These are phyloP conservation scores for Talaromyces albobiverticillius DNA, from an alignment of 2,329 filamentous ascomycete species.

Conservation along the genomic window DNA sequence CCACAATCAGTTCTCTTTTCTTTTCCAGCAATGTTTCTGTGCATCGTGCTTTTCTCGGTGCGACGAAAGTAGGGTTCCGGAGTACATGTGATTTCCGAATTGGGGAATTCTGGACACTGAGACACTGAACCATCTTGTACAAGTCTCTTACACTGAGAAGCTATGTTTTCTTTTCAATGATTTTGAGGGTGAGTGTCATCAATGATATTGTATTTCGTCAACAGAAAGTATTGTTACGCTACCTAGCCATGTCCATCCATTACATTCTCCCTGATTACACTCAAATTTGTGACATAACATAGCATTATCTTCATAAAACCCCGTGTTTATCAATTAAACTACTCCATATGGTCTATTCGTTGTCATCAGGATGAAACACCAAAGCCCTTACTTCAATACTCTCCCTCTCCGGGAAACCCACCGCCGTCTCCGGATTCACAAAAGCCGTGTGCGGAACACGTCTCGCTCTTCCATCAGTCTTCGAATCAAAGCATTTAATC, in stretches of 20 bases:
- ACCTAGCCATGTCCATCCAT: neutral
- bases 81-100: neutral
- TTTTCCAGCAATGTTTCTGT: neutral
- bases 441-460: conserved; percentile 58
- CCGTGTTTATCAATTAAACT: neutral
- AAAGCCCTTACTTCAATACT: conserved; percentile 58
- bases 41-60: neutral
- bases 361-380: conserved; percentile 50
- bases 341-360: conserved; percentile 19
- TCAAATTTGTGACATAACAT: too few species aligned
- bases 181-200: neutral
- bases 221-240: neutral
- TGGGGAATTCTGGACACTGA: too few species aligned
- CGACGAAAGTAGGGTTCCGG: neutral
- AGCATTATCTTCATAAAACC: too few species aligned
- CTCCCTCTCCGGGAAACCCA: conserved; percentile 37
- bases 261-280: too few species aligned
- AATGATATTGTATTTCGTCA: neutral
- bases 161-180: too few species aligned
- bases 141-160: too few species aligned
- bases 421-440: conserved; percentile 47
- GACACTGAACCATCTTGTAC: neutral
- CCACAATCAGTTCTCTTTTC: neutral
- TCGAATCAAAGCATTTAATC: conserved; percentile 62
- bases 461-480: conserved; percentile 53